Conservation (phyloP, 1,139 yeast species). For the Nakaseomyces uthaithaninus region DNA sequence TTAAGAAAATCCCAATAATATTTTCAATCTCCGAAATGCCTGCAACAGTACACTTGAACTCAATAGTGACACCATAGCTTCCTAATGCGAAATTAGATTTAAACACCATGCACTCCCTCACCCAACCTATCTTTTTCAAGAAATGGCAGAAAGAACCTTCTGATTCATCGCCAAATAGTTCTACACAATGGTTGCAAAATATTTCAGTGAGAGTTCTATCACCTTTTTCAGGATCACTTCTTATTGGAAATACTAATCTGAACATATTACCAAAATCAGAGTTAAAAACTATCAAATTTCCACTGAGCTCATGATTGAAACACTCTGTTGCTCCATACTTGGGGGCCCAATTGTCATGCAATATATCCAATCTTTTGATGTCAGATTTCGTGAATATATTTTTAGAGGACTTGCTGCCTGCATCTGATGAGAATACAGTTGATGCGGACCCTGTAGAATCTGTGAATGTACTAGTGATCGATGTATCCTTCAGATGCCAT, state of each 20-base stretch:
- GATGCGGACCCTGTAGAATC: neutral
- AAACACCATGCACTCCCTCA: slow-evolving; percentile 36
- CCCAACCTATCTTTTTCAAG: slow-evolving; percentile 31
- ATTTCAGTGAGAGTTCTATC: slow-evolving; percentile 1
- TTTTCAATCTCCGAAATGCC: slow-evolving; percentile 34
- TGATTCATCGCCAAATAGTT: slow-evolving; percentile 55
- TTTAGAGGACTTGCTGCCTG: neutral
- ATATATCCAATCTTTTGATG: slow-evolving; percentile 11
- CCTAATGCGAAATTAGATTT: slow-evolving; percentile 35
- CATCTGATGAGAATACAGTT: neutral
- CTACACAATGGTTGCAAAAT: slow-evolving; percentile 41
- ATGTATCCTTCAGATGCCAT: neutral
- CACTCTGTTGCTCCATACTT: slow-evolving; percentile 15
- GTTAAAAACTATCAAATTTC: slow-evolving; percentile 29
- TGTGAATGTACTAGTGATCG: neutral
- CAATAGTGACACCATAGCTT: slow-evolving; percentile 37
- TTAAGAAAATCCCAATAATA: slow-evolving; percentile 33
- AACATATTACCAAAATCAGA: slow-evolving; percentile 28
- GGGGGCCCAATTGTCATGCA: slow-evolving; percentile 18
- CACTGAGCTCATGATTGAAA: slow-evolving; percentile 16
- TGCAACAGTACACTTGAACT: slow-evolving; percentile 38
- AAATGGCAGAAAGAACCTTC: slow-evolving; percentile 38
- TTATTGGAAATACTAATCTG: slow-evolving; percentile 38
- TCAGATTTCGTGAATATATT: neutral
- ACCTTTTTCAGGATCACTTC: neutral